phyloP scores from a whole-genome alignment of 371 early-diverging fungal species.

The Mucor indicus region DNA sequence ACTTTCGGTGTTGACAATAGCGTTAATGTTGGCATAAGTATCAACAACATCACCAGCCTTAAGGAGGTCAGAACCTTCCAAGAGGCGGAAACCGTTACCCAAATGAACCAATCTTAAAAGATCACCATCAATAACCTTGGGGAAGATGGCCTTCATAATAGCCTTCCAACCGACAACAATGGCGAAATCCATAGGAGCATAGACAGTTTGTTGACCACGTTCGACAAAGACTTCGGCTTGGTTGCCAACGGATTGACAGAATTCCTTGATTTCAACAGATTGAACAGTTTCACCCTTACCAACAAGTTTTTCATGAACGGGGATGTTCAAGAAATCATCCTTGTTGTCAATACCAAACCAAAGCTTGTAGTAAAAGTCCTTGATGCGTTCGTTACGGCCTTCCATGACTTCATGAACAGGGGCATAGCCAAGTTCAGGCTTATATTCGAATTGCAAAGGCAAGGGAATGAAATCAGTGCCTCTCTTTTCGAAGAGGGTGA shows the following conservation, averaged over 20 bases:
- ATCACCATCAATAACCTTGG: slow-evolving; percentile 93
- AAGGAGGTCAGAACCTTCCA: slow-evolving; percentile 77
- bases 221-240: slow-evolving; percentile 84
- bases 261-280: slow-evolving; percentile 70
- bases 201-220: slow-evolving; percentile 59
- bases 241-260: slow-evolving; percentile 90
- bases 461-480: slow-evolving; percentile 68
- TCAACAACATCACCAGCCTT: slow-evolving; percentile 84
- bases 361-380: slow-evolving; percentile 86
- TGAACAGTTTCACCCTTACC: slow-evolving; percentile 63
- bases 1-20: slow-evolving; percentile 80
- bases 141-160: slow-evolving; percentile 91
- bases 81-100: slow-evolving; percentile 89
- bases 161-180: slow-evolving; percentile 94
- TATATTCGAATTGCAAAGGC: slow-evolving; percentile 76
- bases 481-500: slow-evolving; percentile 73
- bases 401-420: slow-evolving; percentile 93
- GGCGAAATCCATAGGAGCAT: slow-evolving; percentile 93
- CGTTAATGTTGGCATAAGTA: slow-evolving; percentile 73
- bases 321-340: slow-evolving; percentile 49
- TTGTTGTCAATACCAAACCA: slow-evolving; percentile 74
- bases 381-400: slow-evolving; percentile 90
- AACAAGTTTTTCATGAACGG: slow-evolving; percentile 61
- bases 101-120: slow-evolving; percentile 90
- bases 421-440: slow-evolving; percentile 77